These are phyloP conservation scores for Flaveria trinervia DNA, from an alignment of 129 eudicot genomes.

Conservation along the genomic window DNA sequence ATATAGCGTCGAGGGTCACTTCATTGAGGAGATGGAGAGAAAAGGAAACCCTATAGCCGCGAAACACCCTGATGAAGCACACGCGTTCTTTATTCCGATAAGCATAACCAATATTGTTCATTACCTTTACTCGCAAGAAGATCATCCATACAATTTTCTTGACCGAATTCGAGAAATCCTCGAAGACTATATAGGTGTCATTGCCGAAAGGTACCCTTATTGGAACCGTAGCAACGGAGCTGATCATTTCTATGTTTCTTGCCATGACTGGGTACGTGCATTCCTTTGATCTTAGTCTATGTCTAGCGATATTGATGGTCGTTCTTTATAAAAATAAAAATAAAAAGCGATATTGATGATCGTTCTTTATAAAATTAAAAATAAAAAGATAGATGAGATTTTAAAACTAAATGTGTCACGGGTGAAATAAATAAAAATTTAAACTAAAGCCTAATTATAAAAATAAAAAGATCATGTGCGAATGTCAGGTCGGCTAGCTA, in stretches of 20 bases:
- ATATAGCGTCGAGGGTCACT: slow-evolving; percentile 63
- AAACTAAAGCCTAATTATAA: too few species aligned
- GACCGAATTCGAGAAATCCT: slow-evolving; percentile 42
- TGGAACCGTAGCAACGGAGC: slow-evolving; percentile 84
- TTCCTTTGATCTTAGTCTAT: neutral
- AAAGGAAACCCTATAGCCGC: slow-evolving; percentile 45
- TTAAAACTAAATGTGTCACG: too few species aligned
- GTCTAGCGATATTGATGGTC: too few species aligned
- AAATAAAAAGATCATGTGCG: too few species aligned
- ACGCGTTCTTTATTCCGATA: slow-evolving; percentile 67
- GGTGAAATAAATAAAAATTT: too few species aligned
- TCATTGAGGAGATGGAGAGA: slow-evolving; percentile 59
- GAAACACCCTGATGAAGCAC: slow-evolving; percentile 62
- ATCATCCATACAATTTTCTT: slow-evolving; percentile 24
- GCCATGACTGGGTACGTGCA: slow-evolving; percentile 69
- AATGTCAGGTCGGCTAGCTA: too few species aligned
- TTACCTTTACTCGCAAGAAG: slow-evolving; percentile 42
- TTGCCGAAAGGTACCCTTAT: slow-evolving; percentile 56
- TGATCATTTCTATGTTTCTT: slow-evolving; percentile 86
- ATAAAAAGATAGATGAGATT: too few species aligned
- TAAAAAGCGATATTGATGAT: too few species aligned
- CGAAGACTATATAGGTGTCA: slow-evolving; percentile 49
- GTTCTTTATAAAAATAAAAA: too few species aligned
- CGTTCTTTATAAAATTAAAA: too few species aligned
- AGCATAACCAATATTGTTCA: slow-evolving; percentile 49